phyloP scores from a whole-genome alignment of 2,329 filamentous ascomycete species.

The Diplodia corticola region DNA sequence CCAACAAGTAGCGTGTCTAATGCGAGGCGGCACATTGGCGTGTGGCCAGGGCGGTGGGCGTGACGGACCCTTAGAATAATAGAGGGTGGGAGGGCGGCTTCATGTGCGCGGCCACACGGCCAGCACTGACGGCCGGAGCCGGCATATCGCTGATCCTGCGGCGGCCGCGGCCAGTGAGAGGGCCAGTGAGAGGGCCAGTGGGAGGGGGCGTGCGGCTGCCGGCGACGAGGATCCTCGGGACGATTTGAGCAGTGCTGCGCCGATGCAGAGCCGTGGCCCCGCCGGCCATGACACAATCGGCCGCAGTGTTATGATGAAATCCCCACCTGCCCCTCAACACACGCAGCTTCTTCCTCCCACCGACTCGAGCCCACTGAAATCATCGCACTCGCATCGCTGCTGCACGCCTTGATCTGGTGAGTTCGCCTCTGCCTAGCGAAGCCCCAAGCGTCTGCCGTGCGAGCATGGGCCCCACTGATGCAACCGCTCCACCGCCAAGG shows the following conservation, averaged over 20 bases:
- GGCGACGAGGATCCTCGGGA: slow-evolving; percentile 16
- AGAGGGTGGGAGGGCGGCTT: background rate
- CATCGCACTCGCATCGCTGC: slow-evolving; percentile 15
- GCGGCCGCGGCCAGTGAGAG: background rate
- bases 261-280: slow-evolving; percentile 22
- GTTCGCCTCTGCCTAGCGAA: slow-evolving; percentile 9
- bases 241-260: slow-evolving; percentile 9
- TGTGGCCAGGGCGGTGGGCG: background rate
- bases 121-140: background rate
- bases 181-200: background rate
- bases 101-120: background rate
- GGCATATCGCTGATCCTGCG: slow-evolving; percentile 8
- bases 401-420: slow-evolving; percentile 21
- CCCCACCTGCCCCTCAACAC: slow-evolving; percentile 20
- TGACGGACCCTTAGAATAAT: background rate
- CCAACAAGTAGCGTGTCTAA: background rate
- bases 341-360: slow-evolving; percentile 20
- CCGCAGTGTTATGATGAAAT: slow-evolving; percentile 21
- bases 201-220: background rate
- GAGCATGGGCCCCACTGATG: slow-evolving; percentile 17
- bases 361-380: slow-evolving; percentile 19
- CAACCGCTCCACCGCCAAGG: slow-evolving; percentile 13
- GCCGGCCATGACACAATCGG: slow-evolving; percentile 22
- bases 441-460: background rate
- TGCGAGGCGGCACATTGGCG: slow-evolving; percentile 2